Evolutionary conservation across 371 early-diverging fungal species (phyloP), one percentile per base, ranked within the genome.

Genomic region (Mortierella sp.): DNA sequence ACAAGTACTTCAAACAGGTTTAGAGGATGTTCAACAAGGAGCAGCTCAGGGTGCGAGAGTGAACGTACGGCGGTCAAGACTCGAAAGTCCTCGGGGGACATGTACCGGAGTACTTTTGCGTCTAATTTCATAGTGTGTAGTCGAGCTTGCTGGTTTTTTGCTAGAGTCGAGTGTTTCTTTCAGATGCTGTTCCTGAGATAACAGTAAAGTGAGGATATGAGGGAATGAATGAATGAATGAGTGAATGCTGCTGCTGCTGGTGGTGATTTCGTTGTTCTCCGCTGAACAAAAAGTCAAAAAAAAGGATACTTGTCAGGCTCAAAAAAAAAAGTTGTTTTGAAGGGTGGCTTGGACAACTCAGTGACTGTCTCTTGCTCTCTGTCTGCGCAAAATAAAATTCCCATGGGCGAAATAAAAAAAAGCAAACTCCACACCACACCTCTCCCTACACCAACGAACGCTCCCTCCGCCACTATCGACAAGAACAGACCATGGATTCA

Each of bases 1-100:
- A 70, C 6, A 9, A 2, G 37, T 34, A 6, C 22, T 16, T 7
- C 3, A 8, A 31, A 39, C 34, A 7, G 61, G 19, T 2, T 61
- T n/a, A n/a, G n/a, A n/a, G n/a, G n/a, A n/a, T n/a, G n/a, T n/a
- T n/a, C n/a, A n/a, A 19, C 61, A 37, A 2, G 34, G 70, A 9
- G 44, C 24, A 29, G n/a, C 2, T 45, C 24, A 13, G 61, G 34
- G 40, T 43, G 52, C 16, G 44, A 43, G 22, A 48, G 40, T 44
- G 39, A 43, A 69, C 89, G 76, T 90, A 95, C 96, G 63, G 99
- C 98, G 14, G 97, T 97, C 64, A 99, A 89, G 61, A 98, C 97
- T 75, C 99, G 91, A 88, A 97, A 98, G 79, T 98, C 97, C 70
- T 98, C 98, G 41, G 86, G 77, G 77, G 94, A 90, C 93, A 99